Evolutionary conservation across 2,329 filamentous ascomycete species (phyloP).

Genomic region (Cercospora sesami): DNA sequence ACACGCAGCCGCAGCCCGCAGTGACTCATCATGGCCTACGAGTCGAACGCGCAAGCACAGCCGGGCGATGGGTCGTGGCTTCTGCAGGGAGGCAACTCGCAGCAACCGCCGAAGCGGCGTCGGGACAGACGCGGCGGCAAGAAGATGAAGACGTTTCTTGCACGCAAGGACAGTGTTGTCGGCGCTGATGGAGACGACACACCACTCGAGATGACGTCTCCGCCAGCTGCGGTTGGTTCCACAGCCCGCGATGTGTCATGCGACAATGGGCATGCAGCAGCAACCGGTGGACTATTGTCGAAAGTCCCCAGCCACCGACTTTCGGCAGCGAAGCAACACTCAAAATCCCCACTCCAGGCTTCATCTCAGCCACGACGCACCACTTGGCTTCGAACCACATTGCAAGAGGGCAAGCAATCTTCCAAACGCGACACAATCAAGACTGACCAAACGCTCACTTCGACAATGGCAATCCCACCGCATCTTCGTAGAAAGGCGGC

Average conservation of each 20-base stretch:
- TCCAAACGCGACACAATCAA: background rate
- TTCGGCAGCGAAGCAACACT: background rate
- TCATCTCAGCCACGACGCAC: background rate
- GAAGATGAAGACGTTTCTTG: constrained; percentile 12
- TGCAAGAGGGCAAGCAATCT: background rate
- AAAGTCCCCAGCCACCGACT: constrained; percentile 2
- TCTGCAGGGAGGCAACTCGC: constrained; percentile 3
- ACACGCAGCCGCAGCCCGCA: background rate
- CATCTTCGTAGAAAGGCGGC: constrained; percentile 14
- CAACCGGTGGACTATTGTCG: background rate
- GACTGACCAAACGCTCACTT: background rate
- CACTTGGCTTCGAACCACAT: background rate
- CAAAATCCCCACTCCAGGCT: background rate
- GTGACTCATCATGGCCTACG: background rate
- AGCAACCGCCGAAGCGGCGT: background rate
- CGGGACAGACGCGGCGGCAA: background rate
- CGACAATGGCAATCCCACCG: constrained; percentile 14
- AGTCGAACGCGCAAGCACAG: constrained; percentile 4
- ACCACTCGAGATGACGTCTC: background rate
- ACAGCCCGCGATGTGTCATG: background rate
- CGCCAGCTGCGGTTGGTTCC: background rate
- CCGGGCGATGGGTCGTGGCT: constrained; percentile 25
- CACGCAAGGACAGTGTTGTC: constrained; percentile 17
- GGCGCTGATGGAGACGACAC: background rate
- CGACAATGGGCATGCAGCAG: background rate